These are phyloP conservation scores for Dryadomyces quercus-mongolicae DNA, from an alignment of 2,329 filamentous ascomycete genomes.

Conservation along the genomic window DNA sequence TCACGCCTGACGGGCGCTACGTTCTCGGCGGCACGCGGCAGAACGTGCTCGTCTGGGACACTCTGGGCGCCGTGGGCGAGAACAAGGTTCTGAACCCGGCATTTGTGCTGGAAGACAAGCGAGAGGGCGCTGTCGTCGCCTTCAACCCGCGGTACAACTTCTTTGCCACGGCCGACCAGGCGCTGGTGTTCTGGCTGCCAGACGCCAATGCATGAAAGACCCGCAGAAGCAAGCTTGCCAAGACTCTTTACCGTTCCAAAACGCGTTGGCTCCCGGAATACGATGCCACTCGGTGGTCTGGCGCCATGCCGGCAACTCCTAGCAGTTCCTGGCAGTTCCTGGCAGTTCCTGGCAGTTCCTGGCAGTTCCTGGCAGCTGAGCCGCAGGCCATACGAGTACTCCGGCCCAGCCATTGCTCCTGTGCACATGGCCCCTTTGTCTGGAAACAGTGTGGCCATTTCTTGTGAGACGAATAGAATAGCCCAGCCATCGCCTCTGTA, in stretches of 20 bases:
- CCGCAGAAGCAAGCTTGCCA: too few species aligned
- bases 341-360: not conserved
- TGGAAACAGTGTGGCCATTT: too few species aligned
- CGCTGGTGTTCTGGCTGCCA: conserved; percentile 68
- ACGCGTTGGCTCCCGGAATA: too few species aligned
- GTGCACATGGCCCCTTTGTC: too few species aligned
- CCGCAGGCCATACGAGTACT: not conserved
- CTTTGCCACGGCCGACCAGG: conserved; percentile 79
- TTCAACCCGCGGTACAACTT: conserved; percentile 91
- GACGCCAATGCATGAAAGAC: conserved; percentile 41
- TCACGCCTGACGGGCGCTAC: conserved; percentile 80
- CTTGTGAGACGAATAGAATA: not conserved
- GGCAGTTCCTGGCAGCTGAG: not conserved
- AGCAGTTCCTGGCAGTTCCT: too few species aligned
- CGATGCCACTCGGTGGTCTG: too few species aligned
- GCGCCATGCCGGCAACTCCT: too few species aligned
- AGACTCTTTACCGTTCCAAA: too few species aligned
- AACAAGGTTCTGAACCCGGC: conserved; percentile 51
- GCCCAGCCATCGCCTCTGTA: not conserved
- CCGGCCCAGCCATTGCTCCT: too few species aligned
- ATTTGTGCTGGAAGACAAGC: conserved; percentile 53
- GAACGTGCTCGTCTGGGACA: conserved; percentile 81
- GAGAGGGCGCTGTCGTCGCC: conserved; percentile 61
- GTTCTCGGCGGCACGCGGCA: conserved; percentile 67
- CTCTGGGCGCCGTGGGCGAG: conserved; percentile 41